A percentile compares a stretch with the other conserved stretches of the same genome.
Conservation (phyloP, 345 rosid genomes). For the Heritiera littoralis region DNA sequence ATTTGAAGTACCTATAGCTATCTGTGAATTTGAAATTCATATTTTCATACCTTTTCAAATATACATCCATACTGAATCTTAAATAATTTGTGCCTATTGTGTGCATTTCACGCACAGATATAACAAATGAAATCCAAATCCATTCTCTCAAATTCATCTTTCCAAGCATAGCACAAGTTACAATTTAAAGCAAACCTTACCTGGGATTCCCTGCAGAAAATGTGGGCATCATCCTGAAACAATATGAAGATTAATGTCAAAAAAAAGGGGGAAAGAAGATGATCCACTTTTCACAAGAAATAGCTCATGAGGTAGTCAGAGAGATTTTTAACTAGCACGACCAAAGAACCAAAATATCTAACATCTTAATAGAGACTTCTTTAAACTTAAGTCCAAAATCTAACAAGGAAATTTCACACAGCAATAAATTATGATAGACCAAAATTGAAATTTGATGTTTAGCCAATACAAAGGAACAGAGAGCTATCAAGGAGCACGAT, state of each 20-base stretch:
- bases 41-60: not conserved
- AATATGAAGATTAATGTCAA: constrained; percentile 20
- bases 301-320: not conserved
- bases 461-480: not conserved
- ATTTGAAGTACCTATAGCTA: too few species aligned
- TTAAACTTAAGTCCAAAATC: not conserved
- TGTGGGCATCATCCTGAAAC: constrained; percentile 94
- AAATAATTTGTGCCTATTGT: too few species aligned
- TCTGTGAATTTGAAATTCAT: too few species aligned
- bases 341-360: not conserved
- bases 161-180: not conserved
- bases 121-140: not conserved
- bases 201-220: constrained; percentile 88
- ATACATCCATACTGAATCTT: not conserved
- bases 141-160: not conserved
- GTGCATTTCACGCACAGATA: not conserved
- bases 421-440: not conserved
- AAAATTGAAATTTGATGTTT: not conserved
- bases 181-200: constrained; percentile 36
- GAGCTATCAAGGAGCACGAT: not conserved
- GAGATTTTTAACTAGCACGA: constrained; percentile 5
- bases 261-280: not conserved
- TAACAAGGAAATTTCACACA: not conserved
- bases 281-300: constrained; percentile 12
- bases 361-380: not conserved